phyloP scores from a whole-genome alignment of 1,284 basidiomycete species.

The Ceratobasidium sp. region DNA sequence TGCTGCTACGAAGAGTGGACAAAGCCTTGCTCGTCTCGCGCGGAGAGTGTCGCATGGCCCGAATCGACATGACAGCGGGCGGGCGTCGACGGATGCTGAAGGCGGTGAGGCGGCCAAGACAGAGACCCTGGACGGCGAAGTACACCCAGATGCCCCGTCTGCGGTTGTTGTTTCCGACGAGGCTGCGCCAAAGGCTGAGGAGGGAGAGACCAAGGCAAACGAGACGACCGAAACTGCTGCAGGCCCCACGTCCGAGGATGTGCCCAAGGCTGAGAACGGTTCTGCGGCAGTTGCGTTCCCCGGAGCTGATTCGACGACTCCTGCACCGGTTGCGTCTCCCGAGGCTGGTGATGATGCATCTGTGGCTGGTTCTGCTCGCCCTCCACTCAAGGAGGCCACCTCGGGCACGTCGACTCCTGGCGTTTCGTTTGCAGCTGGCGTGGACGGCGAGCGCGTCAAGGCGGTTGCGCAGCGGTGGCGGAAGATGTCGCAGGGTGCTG shows the following conservation, averaged over 20 bases:
- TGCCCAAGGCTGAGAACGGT: too few relatives aligned
- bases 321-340: conserved; percentile 16
- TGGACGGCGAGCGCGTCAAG: conserved; percentile 27
- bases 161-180: background rate
- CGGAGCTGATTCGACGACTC: background rate
- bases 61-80: conserved; percentile 22
- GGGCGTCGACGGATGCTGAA: too few relatives aligned
- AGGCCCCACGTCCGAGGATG: too few relatives aligned
- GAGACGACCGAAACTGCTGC: background rate
- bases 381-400: conserved; percentile 3
- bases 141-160: too few relatives aligned
- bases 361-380: conserved; percentile 12
- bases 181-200: background rate
- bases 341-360: conserved; percentile 26
- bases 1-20: conserved; percentile 25
- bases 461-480: conserved; percentile 17
- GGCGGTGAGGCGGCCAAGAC: too few relatives aligned
- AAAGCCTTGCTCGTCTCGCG: conserved; percentile 23
- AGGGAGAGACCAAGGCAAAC: background rate
- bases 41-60: conserved; percentile 20
- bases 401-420: conserved; percentile 12
- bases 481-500: conserved; percentile 26
- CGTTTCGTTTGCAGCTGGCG: conserved; percentile 17
- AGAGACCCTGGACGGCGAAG: too few relatives aligned
- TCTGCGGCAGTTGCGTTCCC: conserved; percentile 9